These are phyloP conservation scores for Backusella psychrophila DNA, from an alignment of 192 early-diverging fungal genomes.

Conservation along the genomic window DNA sequence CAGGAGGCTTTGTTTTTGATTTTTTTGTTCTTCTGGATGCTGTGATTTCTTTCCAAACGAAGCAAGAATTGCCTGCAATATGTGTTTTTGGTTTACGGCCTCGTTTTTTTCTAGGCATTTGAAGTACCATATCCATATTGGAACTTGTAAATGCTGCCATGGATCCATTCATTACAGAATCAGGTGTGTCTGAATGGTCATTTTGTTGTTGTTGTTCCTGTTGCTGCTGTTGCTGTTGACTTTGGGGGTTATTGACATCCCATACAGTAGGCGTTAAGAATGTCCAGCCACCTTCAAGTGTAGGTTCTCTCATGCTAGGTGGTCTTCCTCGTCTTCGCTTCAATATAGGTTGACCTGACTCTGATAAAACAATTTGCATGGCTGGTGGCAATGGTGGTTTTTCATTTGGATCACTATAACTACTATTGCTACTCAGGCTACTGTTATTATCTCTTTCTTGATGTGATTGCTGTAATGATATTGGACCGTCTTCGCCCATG, in stretches of 20 bases:
- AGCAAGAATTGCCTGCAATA: slow-evolving; percentile 40
- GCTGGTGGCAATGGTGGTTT: slow-evolving; percentile 6
- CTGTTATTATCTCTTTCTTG: background rate
- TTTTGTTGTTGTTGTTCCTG: background rate
- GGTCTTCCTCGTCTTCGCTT: slow-evolving; percentile 26
- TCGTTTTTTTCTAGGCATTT: slow-evolving; percentile 40
- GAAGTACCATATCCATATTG: slow-evolving; percentile 33
- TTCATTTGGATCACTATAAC: background rate
- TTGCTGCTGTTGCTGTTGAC: slow-evolving; percentile 3
- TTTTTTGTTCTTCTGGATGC: slow-evolving; percentile 14
- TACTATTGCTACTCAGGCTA: background rate
- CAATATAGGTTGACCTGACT: slow-evolving; percentile 18
- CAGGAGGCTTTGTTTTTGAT: background rate
- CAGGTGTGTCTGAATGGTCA: background rate
- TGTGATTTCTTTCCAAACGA: slow-evolving; percentile 36
- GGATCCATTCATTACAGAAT: slow-evolving; percentile 20
- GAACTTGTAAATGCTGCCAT: slow-evolving; percentile 36
- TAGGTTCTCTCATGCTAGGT: slow-evolving; percentile 16
- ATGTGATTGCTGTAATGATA: background rate
- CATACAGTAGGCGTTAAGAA: slow-evolving; percentile 34
- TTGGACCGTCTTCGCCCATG: background rate
- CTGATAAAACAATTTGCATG: slow-evolving; percentile 18
- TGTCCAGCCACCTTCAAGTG: slow-evolving; percentile 28
- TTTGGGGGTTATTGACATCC: slow-evolving; percentile 16
- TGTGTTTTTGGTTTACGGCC: slow-evolving; percentile 40